Conservation (phyloP, 1,284 basidiomycete species). For the Tremellales sp. region DNA sequence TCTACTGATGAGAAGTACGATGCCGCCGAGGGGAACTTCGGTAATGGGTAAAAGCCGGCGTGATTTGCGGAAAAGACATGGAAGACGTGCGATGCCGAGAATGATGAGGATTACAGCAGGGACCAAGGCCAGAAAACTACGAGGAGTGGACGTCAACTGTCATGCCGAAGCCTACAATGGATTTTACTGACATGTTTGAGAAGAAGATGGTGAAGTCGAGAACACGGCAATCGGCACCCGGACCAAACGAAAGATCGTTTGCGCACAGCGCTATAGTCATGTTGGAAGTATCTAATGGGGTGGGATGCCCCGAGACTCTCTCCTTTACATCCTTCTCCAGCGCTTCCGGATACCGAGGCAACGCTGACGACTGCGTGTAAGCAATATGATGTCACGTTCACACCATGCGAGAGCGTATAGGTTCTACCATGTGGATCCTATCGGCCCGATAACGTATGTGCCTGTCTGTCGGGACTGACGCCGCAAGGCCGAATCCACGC, state of each 20-base stretch:
- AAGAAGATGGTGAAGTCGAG: conserved; percentile 21
- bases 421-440: too few species aligned
- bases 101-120: conserved; percentile 12
- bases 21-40: conserved; percentile 1
- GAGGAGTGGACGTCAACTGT: background rate
- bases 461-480: too few species aligned
- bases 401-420: too few species aligned
- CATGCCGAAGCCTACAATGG: background rate
- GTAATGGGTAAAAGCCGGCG: conserved; percentile 3
- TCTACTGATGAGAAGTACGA: background rate
- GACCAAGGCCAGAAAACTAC: conserved; percentile 15
- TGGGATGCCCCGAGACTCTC: too few species aligned
- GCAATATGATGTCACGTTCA: too few species aligned
- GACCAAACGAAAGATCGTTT: conserved; percentile 17
- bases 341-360: too few species aligned
- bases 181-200: conserved; percentile 18
- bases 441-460: too few species aligned
- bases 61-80: background rate
- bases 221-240: conserved; percentile 11
- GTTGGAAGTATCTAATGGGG: too few species aligned
- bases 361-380: too few species aligned
- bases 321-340: too few species aligned
- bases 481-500: too few species aligned
- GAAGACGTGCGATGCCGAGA: conserved; percentile 4
- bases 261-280: too few species aligned